These are phyloP conservation scores for Ascochyta viciae-villosae DNA, from an alignment of 2,329 filamentous ascomycete genomes.

Conservation along the genomic window DNA sequence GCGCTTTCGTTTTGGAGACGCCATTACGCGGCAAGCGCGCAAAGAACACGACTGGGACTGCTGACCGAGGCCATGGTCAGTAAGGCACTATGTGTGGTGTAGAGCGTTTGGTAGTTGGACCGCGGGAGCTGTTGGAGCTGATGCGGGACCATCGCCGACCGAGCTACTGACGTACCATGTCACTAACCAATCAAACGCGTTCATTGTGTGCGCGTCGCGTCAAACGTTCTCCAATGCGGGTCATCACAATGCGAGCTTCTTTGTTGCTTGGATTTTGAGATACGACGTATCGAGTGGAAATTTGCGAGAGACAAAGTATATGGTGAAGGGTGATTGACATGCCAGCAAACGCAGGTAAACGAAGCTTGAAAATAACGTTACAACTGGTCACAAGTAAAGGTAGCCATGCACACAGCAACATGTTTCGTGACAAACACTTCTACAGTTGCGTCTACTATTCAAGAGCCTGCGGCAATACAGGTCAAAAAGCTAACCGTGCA, in stretches of 20 bases:
- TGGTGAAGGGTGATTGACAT: not conserved
- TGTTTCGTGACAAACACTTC: not conserved
- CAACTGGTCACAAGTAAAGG: not conserved
- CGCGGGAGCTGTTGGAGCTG: slow-evolving; percentile 2
- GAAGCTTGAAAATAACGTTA: not conserved
- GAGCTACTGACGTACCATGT: slow-evolving; percentile 18
- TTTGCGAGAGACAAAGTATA: too few relatives aligned
- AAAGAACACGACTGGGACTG: slow-evolving; percentile 1
- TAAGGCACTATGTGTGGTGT: not conserved
- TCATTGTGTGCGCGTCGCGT: slow-evolving; percentile 4
- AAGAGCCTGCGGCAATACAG: not conserved
- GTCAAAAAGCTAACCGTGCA: not conserved
- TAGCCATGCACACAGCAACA: not conserved
- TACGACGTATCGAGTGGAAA: too few relatives aligned
- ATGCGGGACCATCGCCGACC: slow-evolving; percentile 10
- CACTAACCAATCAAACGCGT: slow-evolving; percentile 17
- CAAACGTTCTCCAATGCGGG: not conserved
- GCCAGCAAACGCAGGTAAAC: too few relatives aligned
- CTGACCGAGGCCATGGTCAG: slow-evolving; percentile 31
- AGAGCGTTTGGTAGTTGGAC: not conserved
- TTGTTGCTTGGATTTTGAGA: too few relatives aligned
- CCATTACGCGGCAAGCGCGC: slow-evolving; percentile 38
- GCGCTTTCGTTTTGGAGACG: slow-evolving; percentile 33
- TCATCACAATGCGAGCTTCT: too few relatives aligned
- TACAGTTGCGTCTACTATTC: not conserved